Evolutionary conservation across 805 yeast genomes (phyloP), one percentile per base, ranked within the genome.

Genomic region (Ogataea ramenticola): DNA sequence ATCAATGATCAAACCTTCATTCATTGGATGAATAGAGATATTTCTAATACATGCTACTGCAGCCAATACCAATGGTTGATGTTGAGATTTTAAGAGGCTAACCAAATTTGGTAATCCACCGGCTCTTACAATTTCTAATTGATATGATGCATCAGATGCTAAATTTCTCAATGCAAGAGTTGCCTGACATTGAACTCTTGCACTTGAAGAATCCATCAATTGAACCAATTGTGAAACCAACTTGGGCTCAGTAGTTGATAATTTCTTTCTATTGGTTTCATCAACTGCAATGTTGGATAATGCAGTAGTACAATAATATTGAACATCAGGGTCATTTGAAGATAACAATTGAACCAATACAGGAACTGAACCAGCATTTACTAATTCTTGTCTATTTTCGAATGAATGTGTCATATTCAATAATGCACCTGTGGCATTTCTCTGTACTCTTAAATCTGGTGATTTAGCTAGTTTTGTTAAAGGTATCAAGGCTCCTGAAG

Each of bases 11-110:
- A 93, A 72, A 15, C 95, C 91, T 70, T 93, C 99, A 63, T 93
- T 93, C 64, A 86, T 74, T 29, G 99, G 97, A 60, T 93, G 98
- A 49, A 93, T 93, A 9, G 97, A 89, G 44, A 93, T 88, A 64
- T 93, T 93, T 68, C 99, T 81, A 51, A 93, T 88, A 68, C 99
- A 93, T 2, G 99, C 99, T 41, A 93, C 99, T 9, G 98, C 93
- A 7, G 99, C 98, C 44, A 93, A 72, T 11, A 91, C 88, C 49
- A 93, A 74, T 29, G 97, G 96, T 59, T 88, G 91, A 58, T 90
- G 95, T 49, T 83, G 79, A 40, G 95, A 84, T 56, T 90, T 91
- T 56, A 93, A 75, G 45, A 93, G 74, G 48, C 85, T 84, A n/a
- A 89, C 95, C 58, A 93, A 73, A 61, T 89, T 93, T 37, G 96